phyloP scores from a whole-genome alignment of 2,329 filamentous ascomycete species.

The Claviceps cyperi region DNA sequence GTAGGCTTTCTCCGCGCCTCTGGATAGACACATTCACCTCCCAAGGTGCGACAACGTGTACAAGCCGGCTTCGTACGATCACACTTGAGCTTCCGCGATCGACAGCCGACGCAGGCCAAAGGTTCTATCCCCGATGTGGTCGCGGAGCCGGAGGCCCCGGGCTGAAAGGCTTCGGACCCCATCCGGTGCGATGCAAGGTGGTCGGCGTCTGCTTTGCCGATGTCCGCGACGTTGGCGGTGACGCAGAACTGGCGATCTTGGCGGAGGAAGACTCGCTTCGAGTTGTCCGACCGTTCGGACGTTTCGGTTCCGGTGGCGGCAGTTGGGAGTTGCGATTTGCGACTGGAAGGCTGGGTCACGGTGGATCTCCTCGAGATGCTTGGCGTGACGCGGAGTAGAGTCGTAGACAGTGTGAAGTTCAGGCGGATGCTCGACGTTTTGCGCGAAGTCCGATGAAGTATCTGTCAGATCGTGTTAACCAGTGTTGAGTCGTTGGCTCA shows the following conservation, averaged over 20 bases:
- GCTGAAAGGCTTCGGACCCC: background rate
- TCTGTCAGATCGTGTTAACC: no score
- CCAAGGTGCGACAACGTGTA: constrained; percentile 60
- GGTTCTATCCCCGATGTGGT: constrained; percentile 20
- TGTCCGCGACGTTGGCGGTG: background rate
- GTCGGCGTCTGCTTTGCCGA: no score
- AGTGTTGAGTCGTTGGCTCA: no score
- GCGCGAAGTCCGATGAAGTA: no score
- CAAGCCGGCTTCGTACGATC: constrained; percentile 70
- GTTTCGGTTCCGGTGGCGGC: no score
- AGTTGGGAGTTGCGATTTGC: no score
- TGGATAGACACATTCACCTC: constrained; percentile 66
- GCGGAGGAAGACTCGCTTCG: background rate
- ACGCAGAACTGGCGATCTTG: background rate
- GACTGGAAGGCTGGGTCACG: no score
- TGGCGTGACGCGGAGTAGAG: no score
- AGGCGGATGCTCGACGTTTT: no score
- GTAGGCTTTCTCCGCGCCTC: constrained; percentile 80
- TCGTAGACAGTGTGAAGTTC: no score
- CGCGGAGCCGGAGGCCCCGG: background rate
- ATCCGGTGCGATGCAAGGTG: background rate
- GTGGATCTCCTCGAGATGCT: no score
- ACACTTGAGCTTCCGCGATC: constrained; percentile 75
- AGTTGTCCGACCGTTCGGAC: background rate
- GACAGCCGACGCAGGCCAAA: constrained; percentile 72